Percentiles rank a stretch among this genome's conserved stretches.
phyloP scores from a whole-genome alignment of 2,329 filamentous ascomycete species.

The Xylariaceae sp. region DNA sequence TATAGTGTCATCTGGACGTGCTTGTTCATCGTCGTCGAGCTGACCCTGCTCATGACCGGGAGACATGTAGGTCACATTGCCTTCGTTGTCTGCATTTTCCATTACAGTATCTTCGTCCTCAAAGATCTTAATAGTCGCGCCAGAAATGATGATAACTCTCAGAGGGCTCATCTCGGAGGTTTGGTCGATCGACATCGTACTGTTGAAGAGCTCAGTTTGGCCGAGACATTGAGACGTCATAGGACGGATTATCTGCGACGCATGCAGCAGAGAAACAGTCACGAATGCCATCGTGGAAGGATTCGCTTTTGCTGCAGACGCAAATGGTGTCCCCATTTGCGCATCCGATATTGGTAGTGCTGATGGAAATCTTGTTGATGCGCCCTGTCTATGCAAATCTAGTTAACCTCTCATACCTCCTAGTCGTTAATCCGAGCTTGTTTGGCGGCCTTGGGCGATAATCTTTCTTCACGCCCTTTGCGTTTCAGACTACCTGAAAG shows the following conservation, averaged over 20 bases:
- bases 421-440: conserved; percentile 63
- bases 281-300: conserved; percentile 44
- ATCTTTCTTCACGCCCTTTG: conserved; percentile 48
- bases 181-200: too few species aligned
- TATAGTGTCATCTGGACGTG: conserved; percentile 72
- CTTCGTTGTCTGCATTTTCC: conserved; percentile 40
- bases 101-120: conserved; percentile 55
- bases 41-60: conserved; percentile 40
- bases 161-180: too few species aligned
- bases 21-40: conserved; percentile 44
- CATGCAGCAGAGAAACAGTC: conserved; percentile 49
- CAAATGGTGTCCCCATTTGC: conserved; percentile 44
- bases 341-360: conserved; percentile 35
- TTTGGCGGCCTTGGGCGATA: conserved; percentile 53
- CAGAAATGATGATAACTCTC: too few species aligned
- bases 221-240: too few species aligned
- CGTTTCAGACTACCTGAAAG: conserved; percentile 56
- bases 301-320: conserved; percentile 46
- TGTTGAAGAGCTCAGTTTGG: too few species aligned
- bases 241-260: conserved; percentile 36
- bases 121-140: conserved; percentile 68
- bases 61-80: conserved; percentile 42
- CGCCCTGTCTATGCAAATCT: conserved; percentile 33
- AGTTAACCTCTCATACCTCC: too few species aligned
- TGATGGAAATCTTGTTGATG: conserved; percentile 37